Evolutionary conservation across 2,329 filamentous ascomycete species (phyloP), one percentile per base, ranked within the genome.

Genomic region (Exophiala oligosperma): DNA sequence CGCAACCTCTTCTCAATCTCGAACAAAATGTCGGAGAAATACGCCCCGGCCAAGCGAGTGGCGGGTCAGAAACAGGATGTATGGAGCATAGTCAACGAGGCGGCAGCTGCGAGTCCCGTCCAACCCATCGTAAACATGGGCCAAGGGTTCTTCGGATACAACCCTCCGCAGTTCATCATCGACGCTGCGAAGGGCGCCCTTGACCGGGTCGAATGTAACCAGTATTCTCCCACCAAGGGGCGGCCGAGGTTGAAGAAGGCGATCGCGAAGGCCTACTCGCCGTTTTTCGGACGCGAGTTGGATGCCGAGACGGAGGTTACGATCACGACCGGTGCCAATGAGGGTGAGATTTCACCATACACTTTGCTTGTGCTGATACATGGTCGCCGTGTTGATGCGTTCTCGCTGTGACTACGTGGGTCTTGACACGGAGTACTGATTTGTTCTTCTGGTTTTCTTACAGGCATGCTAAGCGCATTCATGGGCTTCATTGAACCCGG

Each of bases 401-500:
- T 32, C 14, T 8, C 12, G 28, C 37, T 12, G 11, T 14, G 1
- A 35, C 9, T 24, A 32, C 26, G 11, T 11, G 43, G 6, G 23
- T 28, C n/a, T 26, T 17, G 17, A 17, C 17, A 17, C 17, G 17
- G 5, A 4, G 9, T 4, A n/a, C 35, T 35, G 26, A 26, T 48
- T 17, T 17, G 17, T 17, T 17, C 17, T 17, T 17, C 17, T 17
- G 17, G 17, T 17, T 17, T 49, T 21, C 5, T 14, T 24, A 5
- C 49, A 84, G 84, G 91, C 68, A 97, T 97, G 91, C 81, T 99
- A 64, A 93, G 90, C 71, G 94, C 92, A 0, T 97, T 99, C 71
- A 97, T 99, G 94, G 94, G 84, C 2, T 99, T 99, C 68, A 86
- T 99, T 58, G 94, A 99, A 75, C 83, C 85, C 1, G 94, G 91